A percentile compares a stretch with the other conserved stretches of the same genome.
These are phyloP conservation scores for Cairneyella variabilis DNA, from an alignment of 495 filamentous ascomycete species.

Conservation along the genomic window DNA sequence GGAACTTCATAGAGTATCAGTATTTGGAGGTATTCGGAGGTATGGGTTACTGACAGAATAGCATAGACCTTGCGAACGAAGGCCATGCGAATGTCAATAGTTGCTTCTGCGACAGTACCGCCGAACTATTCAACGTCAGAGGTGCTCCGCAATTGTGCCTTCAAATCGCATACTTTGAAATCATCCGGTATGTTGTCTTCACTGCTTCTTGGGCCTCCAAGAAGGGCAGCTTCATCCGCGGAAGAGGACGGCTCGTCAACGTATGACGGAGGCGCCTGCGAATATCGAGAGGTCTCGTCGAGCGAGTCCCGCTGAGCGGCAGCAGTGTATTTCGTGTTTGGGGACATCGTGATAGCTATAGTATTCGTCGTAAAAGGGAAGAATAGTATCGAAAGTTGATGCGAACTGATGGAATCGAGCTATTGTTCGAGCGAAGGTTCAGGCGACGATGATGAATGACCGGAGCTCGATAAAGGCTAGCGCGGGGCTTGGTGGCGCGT, in stretches of 20 bases:
- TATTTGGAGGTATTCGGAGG: background rate
- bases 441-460: slow-evolving; percentile 3
- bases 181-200: slow-evolving; percentile 95
- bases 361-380: background rate
- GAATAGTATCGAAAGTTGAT: too few species aligned
- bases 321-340: slow-evolving; percentile 64
- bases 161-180: slow-evolving; percentile 66
- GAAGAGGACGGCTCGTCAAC: slow-evolving; percentile 48
- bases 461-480: too few species aligned
- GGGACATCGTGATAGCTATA: slow-evolving; percentile 46
- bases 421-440: too few species aligned
- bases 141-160: background rate
- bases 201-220: slow-evolving; percentile 65
- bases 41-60: slow-evolving; percentile 56
- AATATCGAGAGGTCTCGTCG: slow-evolving; percentile 55
- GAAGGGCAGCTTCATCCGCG: slow-evolving; percentile 43
- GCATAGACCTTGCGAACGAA: slow-evolving; percentile 94
- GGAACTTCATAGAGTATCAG: slow-evolving; percentile 55
- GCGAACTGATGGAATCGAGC: too few species aligned
- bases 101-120: slow-evolving; percentile 85
- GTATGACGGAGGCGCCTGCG: slow-evolving; percentile 84
- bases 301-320: slow-evolving; percentile 73
- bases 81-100: slow-evolving; percentile 92
- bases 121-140: slow-evolving; percentile 58
- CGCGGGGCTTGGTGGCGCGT: too few species aligned